phyloP scores from a whole-genome alignment of 2,329 filamentous ascomycete species.

The Stagonosporopsis rhizophila region DNA sequence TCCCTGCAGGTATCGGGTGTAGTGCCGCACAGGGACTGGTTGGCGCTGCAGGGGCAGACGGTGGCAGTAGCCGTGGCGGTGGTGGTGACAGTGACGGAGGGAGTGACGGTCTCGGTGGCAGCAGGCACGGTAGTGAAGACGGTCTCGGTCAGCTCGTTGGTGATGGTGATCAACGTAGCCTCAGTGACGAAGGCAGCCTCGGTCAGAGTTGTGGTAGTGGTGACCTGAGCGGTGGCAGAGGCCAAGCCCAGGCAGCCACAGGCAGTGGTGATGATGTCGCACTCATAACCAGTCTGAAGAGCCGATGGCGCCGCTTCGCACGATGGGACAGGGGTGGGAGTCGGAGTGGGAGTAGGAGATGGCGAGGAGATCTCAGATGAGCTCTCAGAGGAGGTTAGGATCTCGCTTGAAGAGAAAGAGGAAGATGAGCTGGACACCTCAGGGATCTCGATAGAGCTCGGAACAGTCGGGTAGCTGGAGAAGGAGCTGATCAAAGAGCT shows the following conservation, averaged over 20 bases:
- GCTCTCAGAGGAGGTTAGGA: constrained; percentile 7
- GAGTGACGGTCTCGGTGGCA: constrained; percentile 11
- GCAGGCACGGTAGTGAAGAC: constrained; percentile 7
- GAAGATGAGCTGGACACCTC: constrained; percentile 1
- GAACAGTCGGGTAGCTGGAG: constrained; percentile 2
- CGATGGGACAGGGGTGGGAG: constrained; percentile 8
- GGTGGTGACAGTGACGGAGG: constrained; percentile 11
- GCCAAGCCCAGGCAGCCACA: constrained; percentile 20
- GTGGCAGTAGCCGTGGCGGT: constrained; percentile 16
- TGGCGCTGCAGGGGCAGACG: constrained; percentile 12
- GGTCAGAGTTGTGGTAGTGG: constrained; percentile 10
- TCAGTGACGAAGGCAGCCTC: constrained; percentile 10
- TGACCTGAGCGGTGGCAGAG: constrained; percentile 13
- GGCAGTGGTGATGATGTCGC: constrained; percentile 13
- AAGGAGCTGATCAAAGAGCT: constrained; percentile 17
- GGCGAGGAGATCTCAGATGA: constrained; percentile 4
- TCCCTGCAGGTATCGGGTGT: constrained; percentile 16
- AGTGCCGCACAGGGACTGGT: constrained; percentile 8
- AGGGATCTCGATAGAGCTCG: constrained; percentile 6
- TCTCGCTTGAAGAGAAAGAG: constrained; percentile 5
- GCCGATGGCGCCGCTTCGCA: constrained; percentile 20
- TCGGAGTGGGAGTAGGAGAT: constrained; percentile 10
- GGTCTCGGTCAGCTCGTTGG: constrained; percentile 9
- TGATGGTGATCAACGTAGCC: constrained; percentile 9
- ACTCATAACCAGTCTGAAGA: constrained; percentile 12